Evolutionary conservation across 371 early-diverging fungal genomes (phyloP), one percentile per base, ranked within the genome.

Genomic region (Mortierella sp.): DNA sequence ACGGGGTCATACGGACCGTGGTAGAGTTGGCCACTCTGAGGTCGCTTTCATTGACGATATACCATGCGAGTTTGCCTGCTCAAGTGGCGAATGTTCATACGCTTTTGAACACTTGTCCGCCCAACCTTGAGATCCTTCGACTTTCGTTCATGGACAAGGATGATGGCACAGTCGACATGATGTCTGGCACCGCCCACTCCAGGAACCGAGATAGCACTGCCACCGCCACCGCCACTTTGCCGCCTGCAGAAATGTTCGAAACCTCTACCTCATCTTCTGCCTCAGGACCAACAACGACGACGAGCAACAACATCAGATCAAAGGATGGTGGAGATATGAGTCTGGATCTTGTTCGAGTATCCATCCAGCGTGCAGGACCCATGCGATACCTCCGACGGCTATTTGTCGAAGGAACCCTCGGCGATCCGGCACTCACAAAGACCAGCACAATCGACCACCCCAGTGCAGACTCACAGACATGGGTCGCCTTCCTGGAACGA

Each of bases 61-160:
- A 38, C 18, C 35, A 38, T 32, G 18, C 65, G 24, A 38, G 8
- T 7, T 21, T 38, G 35, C 7, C 21, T 1, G 7, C 14, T 7
- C 65, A 65, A 7, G 65, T 65, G 35, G 38, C 65, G 10, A 32
- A 65, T 10, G 21, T 65, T 32, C 65, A 65, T 24, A 65, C 65
- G 6, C 65, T 65, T 10, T 65, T 65, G 18, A 65, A 16, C 24
- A 38, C 38, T 38, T 65, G 38, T 24, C 65, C 65, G 0, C 65
- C 65, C 24, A 65, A 65, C 24, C 65, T 65, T 3, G 65, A 65
- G 24, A 65, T 65, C 24, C 65, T 65, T 65, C 65, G 65, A 38
- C 65, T 65, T 14, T 65, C 65, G 18, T 65, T 65, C 65, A 18
- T 38, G 21, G 21, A 38, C 21, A 38, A 32, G 21, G 21, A 65